Base-by-base conservation (phyloP, 2,329 filamentous ascomycete genomes). In the Septoria petroselini region DNA sequence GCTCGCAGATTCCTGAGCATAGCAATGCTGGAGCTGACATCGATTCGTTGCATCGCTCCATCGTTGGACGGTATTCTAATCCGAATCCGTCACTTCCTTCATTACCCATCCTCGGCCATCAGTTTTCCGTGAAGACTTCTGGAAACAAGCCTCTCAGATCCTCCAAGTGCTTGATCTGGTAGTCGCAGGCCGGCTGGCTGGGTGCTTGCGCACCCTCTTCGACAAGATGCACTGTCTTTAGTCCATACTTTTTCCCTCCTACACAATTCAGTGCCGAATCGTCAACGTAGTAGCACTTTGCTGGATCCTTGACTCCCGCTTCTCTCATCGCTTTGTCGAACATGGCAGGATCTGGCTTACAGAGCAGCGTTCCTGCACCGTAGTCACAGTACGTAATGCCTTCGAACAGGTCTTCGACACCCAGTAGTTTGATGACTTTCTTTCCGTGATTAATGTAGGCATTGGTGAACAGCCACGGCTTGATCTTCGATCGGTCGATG, bases 331-430 rank as follows among this genome's bases (percentile, higher is more conserved):
- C 93, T 71, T 93, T 95, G 30, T 79, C 79, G 66, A 83, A 98
- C 85, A 95, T 93, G 43, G 83, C 82, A 44, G 77, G 76, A 49
- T 86, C 79, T 2, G 93, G 93, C 69, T 98, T 98, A 74, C 93
- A 96, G 39, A 94, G 71, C 54, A 98, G 77, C 4, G 81, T 85
- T 34, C 81, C 73, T 12, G 79, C 72, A 8, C 75, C 78, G 70
- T 98, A 98, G 70, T 98, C 88, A 66, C 94, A 98, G 69, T 83
- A 98, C 0, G 93, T 98, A 54, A 97, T 82, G 6, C 93, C 93
- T 56, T 97, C 91, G 65, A 98, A 98, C 19, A 91, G 73, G 66
- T 95, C 88, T 1, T 94, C 90, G 18, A 98, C 76, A 2, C 80
- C 84, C 1, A 98, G 76, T 15, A 98, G 73, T 53, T 78, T 82